Evolutionary conservation across 805 yeast genomes (phyloP).

Genomic region (Saccharomycopsis javanensis): DNA sequence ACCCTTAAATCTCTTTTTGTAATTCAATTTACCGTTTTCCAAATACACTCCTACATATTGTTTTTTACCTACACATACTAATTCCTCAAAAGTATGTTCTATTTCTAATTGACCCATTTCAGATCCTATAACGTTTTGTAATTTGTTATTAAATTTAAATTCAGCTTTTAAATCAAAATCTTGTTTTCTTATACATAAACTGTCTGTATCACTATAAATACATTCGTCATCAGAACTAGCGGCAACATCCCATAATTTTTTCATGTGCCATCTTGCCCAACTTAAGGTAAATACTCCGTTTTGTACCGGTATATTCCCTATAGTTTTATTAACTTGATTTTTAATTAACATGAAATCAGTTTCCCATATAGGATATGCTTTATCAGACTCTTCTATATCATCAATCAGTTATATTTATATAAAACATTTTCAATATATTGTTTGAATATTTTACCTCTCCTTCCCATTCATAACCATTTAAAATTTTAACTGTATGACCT

Average conservation of each 20-base stretch:
- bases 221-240: background rate
- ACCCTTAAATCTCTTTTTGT: slow-evolving; percentile 9
- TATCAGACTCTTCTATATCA: background rate
- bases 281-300: slow-evolving; percentile 6
- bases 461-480: slow-evolving; percentile 6
- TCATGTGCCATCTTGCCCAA: slow-evolving; percentile 4
- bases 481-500: slow-evolving; percentile 1
- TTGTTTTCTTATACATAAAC: background rate
- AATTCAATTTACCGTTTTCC: background rate
- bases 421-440: slow-evolving; percentile 2
- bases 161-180: background rate
- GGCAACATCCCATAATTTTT: background rate
- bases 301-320: slow-evolving; percentile 1
- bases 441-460: slow-evolving; percentile 4
- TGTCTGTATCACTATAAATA: slow-evolving; percentile 4
- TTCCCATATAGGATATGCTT: background rate
- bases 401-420: background rate
- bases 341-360: slow-evolving; percentile 2
- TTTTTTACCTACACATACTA: slow-evolving; percentile 4
- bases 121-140: background rate
- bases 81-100: background rate
- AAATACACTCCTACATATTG: slow-evolving; percentile 4
- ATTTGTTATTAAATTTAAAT: background rate
- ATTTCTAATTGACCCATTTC: slow-evolving; percentile 5
- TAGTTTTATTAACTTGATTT: background rate